Percentiles rank a stretch among this genome's conserved stretches.
These are phyloP conservation scores for Phytophthora citricola DNA, from an alignment of 352 stramenopile species.

Conservation along the genomic window DNA sequence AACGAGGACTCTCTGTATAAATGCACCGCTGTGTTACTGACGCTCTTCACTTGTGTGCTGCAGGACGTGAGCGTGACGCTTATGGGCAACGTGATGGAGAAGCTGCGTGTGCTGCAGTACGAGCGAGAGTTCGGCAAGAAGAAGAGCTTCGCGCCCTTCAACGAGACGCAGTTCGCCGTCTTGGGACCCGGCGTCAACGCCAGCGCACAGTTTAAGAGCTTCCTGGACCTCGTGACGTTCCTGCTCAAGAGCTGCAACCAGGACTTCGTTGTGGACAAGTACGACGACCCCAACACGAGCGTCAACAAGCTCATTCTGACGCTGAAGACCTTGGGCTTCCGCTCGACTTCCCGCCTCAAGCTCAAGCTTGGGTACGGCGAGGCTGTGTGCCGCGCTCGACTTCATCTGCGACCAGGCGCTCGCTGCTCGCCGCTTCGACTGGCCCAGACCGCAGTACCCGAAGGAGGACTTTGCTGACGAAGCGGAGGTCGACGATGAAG, in stretches of 20 bases:
- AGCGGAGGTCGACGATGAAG: constrained; percentile 74
- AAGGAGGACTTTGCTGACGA: constrained; percentile 87
- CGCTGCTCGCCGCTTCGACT: constrained; percentile 64
- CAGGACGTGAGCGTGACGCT: constrained; percentile 81
- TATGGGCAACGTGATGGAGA: constrained; percentile 88
- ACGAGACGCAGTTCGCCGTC: constrained; percentile 77
- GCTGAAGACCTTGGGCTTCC: constrained; percentile 84
- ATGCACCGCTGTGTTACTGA: not conserved
- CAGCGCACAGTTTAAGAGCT: constrained; percentile 82
- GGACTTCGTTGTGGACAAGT: constrained; percentile 88
- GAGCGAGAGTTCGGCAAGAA: constrained; percentile 85
- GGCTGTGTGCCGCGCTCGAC: constrained; percentile 69
- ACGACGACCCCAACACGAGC: constrained; percentile 87
- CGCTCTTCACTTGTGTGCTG: not conserved
- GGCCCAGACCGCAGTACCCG: constrained; percentile 71
- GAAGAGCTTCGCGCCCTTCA: constrained; percentile 74
- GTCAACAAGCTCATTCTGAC: constrained; percentile 89
- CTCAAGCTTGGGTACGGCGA: constrained; percentile 84
- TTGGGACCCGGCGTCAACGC: constrained; percentile 53
- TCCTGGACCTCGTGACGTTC: constrained; percentile 75
- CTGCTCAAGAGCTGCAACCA: constrained; percentile 82
- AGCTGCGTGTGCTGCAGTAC: constrained; percentile 82
- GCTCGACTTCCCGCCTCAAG: constrained; percentile 81
- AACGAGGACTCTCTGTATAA: not conserved
- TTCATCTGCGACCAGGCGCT: constrained; percentile 88